A percentile compares a stretch with the other conserved stretches of the same genome.
phyloP scores from a whole-genome alignment of 2,329 filamentous ascomycete genomes.

The Arthrocladium fulminans region DNA sequence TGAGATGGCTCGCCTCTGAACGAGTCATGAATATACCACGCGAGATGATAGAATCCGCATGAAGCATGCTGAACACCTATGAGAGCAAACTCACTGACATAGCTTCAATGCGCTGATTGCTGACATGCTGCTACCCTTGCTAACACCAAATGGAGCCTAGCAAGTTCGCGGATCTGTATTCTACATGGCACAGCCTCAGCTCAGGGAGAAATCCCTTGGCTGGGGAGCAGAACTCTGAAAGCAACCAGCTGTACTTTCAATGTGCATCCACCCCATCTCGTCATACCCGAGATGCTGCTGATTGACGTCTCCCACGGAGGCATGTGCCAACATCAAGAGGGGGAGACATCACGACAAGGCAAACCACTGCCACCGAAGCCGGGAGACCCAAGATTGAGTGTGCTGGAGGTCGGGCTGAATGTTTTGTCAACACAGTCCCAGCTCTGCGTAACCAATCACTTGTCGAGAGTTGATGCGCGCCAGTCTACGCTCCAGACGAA shows the following conservation, averaged over 20 bases:
- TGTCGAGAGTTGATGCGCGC: not conserved
- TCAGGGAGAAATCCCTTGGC: not conserved
- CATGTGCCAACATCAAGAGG: not conserved
- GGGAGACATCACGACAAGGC: too few relatives aligned
- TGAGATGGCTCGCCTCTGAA: too few relatives aligned
- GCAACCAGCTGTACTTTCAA: not conserved
- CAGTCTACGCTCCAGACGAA: not conserved
- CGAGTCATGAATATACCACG: too few relatives aligned
- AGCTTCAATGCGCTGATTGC: too few relatives aligned
- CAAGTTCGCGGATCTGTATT: not conserved
- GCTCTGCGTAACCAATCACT: not conserved
- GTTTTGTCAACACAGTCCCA: not conserved
- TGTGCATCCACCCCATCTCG: not conserved
- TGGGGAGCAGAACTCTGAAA: not conserved
- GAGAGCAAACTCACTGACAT: too few relatives aligned
- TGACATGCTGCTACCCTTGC: not conserved
- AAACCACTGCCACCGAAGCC: too few relatives aligned
- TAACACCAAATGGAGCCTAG: not conserved
- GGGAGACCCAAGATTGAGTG: not conserved
- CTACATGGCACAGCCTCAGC: not conserved
- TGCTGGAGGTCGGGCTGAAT: not conserved
- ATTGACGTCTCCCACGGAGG: not conserved
- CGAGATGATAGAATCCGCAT: too few relatives aligned
- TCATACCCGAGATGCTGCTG: not conserved
- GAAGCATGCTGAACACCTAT: too few relatives aligned